Percentiles rank a stretch among this genome's conserved stretches.
These are phyloP conservation scores for Kwoniella dejecticola DNA, from an alignment of 768 basidiomycete genomes.

Conservation along the genomic window DNA sequence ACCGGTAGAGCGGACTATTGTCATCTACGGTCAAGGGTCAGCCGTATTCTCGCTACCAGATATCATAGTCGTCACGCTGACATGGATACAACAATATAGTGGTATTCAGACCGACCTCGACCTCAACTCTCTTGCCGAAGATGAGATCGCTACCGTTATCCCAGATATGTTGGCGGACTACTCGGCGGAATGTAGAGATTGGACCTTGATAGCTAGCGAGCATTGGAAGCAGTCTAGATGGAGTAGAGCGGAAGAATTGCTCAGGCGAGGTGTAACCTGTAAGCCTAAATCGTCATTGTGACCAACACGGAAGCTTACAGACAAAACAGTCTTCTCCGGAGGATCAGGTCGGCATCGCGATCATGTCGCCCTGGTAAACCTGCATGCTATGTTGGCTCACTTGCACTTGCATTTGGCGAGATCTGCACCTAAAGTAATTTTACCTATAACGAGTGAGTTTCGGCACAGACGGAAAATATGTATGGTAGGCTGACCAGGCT, in stretches of 20 bases:
- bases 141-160: constrained; percentile 65
- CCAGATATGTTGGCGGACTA: constrained; percentile 60
- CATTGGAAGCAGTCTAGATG: constrained; percentile 80
- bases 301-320: constrained; percentile 6
- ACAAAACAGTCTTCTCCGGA: constrained; percentile 27
- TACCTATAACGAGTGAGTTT: constrained; percentile 72
- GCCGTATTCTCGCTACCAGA: constrained; percentile 1
- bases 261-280: constrained; percentile 61
- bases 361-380: constrained; percentile 62
- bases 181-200: constrained; percentile 54
- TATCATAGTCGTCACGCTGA: neutral
- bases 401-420: constrained; percentile 77
- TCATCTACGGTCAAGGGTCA: constrained; percentile 47
- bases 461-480: neutral
- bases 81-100: constrained; percentile 13
- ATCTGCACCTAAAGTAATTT: constrained; percentile 76
- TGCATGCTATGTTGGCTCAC: constrained; percentile 81
- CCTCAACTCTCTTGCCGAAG: constrained; percentile 76
- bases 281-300: neutral
- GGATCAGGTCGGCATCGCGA: constrained; percentile 59
- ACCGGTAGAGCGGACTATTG: constrained; percentile 20
- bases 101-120: constrained; percentile 66
- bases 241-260: constrained; percentile 75
- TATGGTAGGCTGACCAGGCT: neutral
- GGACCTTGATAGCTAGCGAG: constrained; percentile 68